Percentiles rank a stretch among this genome's conserved stretches.
phyloP scores from a whole-genome alignment of 768 basidiomycete species.

The Phlebiopsis gigantea region DNA sequence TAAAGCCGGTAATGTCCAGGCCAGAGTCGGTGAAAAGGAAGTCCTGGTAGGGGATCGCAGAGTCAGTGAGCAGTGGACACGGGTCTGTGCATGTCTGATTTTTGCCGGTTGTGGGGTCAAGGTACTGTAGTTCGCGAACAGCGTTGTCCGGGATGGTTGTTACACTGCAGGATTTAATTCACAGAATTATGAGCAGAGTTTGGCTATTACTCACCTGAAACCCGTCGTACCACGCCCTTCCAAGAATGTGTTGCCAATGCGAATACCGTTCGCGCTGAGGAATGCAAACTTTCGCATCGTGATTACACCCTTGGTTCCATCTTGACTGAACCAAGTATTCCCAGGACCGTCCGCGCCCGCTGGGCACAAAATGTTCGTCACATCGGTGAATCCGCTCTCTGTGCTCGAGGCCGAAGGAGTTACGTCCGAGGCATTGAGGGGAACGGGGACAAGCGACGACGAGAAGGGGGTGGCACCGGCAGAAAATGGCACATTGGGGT shows the following conservation, averaged over 20 bases:
- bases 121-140: conserved; percentile 68
- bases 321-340: conserved; percentile 79
- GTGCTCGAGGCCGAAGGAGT: conserved; percentile 61
- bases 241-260: conserved; percentile 89
- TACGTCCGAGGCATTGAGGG: conserved; percentile 52
- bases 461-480: conserved; percentile 80
- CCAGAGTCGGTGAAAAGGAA: conserved; percentile 65
- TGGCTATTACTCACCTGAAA: conserved; percentile 61
- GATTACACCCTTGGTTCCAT: conserved; percentile 66
- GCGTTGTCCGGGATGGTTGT: conserved; percentile 88
- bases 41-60: conserved; percentile 83
- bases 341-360: conserved; percentile 73
- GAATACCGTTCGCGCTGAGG: conserved; percentile 71
- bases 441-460: conserved; percentile 81
- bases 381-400: conserved; percentile 53
- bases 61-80: conserved; percentile 79
- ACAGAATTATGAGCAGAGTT: conserved; percentile 6
- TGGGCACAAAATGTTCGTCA: conserved; percentile 79
- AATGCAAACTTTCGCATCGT: conserved; percentile 72
- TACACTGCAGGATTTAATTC: conserved; percentile 43
- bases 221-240: conserved; percentile 75
- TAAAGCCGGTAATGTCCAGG: conserved; percentile 79
- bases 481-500: conserved; percentile 83
- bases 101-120: conserved; percentile 70
- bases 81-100: conserved; percentile 70